Base-by-base conservation (phyloP, 2,329 filamentous ascomycete genomes). In the Aspergillus neotritici region DNA sequence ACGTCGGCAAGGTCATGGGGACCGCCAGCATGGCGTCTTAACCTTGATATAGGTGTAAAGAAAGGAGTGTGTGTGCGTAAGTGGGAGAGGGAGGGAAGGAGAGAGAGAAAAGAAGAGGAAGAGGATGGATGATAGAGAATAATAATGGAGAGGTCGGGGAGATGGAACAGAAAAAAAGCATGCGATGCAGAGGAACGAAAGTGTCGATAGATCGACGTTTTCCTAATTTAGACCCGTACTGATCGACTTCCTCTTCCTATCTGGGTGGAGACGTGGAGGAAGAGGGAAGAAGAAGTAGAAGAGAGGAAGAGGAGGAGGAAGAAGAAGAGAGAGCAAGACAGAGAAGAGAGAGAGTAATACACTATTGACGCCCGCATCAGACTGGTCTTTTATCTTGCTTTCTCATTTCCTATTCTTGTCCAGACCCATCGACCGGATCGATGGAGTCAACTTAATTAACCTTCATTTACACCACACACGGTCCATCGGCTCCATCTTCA, bases 1-100 rank as follows among this genome's bases (percentile, higher is more conserved):
- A 52, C 13, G 44, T 34, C 48, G 46, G 50, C 43, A 50, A 47
- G 47, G 49, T 50, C 53, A 57, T 57, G 43, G 48, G 43, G 51
- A 45, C 44, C 17, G 41, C 46, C 34, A 56, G 51, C 54, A 56
- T 56, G 51, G 52, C 49, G 52, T 35, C 35, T 44, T 5, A 17
- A 25, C 46, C 44, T 38, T 42, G 31, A 40, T 31, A 46, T n/a
- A 16, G 17, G 28, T 25, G 28, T 15, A 33, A 29, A 16, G 31
- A 15, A 15, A 34, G 21, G 34, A 21, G 21, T 30, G 21, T 6
- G 21, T 8, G 21, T 25, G 21, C 1, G 7, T 25, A n/a, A n/a
- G n/a, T n/a, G 16, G 10, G 16, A 31, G 32, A 40, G n/a, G 37
- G 25, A 30, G 28, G 28, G 15, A 21, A 28, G 5, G 37, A 40